These are phyloP conservation scores for Arthonia radiata DNA, from an alignment of 495 filamentous ascomycete genomes.

Conservation along the genomic window DNA sequence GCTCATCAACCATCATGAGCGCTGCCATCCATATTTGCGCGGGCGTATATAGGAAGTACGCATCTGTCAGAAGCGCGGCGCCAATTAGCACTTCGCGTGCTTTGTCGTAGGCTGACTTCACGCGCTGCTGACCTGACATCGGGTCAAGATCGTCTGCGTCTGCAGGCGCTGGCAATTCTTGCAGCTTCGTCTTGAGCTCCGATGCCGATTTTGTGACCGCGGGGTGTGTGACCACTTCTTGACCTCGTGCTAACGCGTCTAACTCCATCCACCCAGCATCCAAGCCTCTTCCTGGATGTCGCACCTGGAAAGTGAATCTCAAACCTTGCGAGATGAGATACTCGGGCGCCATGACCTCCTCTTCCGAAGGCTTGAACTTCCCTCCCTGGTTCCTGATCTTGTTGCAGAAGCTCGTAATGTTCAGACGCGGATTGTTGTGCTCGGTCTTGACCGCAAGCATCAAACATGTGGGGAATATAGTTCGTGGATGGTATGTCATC, in stretches of 20 bases:
- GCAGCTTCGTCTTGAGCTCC: constrained; percentile 15
- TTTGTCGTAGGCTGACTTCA: constrained; percentile 35
- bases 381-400: too few species aligned
- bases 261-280: constrained; percentile 75
- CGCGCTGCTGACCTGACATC: too few species aligned
- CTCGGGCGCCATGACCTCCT: constrained; percentile 69
- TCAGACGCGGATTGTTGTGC: constrained; percentile 32
- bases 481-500: constrained; percentile 80
- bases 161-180: constrained; percentile 7
- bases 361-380: constrained; percentile 32
- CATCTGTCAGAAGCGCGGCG: constrained; percentile 66
- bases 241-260: constrained; percentile 31
- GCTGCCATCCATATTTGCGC: constrained; percentile 79
- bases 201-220: constrained; percentile 15
- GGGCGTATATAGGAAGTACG: constrained; percentile 87
- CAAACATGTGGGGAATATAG: constrained; percentile 62
- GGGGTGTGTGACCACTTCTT: constrained; percentile 17
- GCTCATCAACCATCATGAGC: constrained; percentile 46
- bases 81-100: constrained; percentile 52
- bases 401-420: constrained; percentile 23
- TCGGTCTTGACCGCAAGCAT: constrained; percentile 89
- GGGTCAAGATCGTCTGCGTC: constrained; percentile 1
- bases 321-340: constrained; percentile 79
- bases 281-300: constrained; percentile 71
- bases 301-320: constrained; percentile 79